Conservation (phyloP, 306 rosid species). For the Glycine tomentella region DNA sequence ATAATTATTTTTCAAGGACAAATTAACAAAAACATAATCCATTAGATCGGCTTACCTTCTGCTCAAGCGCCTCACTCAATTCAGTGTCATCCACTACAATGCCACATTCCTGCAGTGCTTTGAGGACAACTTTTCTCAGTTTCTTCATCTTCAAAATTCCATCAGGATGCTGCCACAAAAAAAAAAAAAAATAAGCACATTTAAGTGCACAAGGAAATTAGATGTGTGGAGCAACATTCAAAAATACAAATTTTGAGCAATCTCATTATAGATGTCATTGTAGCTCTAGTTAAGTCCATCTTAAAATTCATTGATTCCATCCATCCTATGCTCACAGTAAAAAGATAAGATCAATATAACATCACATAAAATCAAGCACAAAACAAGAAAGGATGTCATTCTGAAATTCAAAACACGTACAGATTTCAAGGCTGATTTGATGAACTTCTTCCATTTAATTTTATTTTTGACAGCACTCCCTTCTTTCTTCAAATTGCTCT, state of each 20-base stretch:
- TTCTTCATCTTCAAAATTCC: constrained; percentile 81
- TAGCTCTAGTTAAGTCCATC: constrained; percentile 25
- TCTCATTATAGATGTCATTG: background rate
- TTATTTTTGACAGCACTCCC: constrained; percentile 48
- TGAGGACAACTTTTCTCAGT: constrained; percentile 66
- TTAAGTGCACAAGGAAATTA: constrained; percentile 20
- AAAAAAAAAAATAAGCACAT: constrained; percentile 33
- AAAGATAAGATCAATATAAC: no score
- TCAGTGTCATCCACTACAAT: constrained; percentile 64
- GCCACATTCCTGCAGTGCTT: constrained; percentile 74
- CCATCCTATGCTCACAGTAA: constrained; percentile 8
- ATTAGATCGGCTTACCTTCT: constrained; percentile 60
- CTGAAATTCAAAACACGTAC: constrained; percentile 57
- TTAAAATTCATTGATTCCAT: constrained; percentile 20
- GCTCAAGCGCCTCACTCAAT: constrained; percentile 60
- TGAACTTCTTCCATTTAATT: constrained; percentile 87
- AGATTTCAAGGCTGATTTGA: constrained; percentile 74
- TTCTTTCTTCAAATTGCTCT: constrained; percentile 47
- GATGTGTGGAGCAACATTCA: background rate
- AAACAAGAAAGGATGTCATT: constrained; percentile 20
- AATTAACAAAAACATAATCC: constrained; percentile 10
- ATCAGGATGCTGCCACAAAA: constrained; percentile 71
- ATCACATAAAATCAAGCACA: constrained; percentile 7
- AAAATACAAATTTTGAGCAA: constrained; percentile 3
- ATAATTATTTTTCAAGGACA: background rate